Conservation (phyloP, 805 yeast species). For the Scheffersomyces lignosus region DNA sequence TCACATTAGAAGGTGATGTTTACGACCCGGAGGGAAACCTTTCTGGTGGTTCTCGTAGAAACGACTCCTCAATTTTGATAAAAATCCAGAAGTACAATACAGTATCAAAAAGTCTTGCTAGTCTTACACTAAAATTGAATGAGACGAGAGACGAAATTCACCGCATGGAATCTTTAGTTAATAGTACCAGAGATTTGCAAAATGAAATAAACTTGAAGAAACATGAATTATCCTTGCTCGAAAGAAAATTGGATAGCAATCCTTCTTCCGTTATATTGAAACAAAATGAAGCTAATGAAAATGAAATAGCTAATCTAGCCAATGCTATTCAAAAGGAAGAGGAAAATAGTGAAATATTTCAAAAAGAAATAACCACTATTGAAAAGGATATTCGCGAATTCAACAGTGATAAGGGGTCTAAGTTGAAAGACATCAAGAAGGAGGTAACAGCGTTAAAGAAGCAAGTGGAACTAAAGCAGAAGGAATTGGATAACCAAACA, state of each 20-base stretch:
- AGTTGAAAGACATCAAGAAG: slow-evolving; percentile 60
- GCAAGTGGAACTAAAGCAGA: slow-evolving; percentile 40
- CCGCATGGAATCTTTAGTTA: slow-evolving; percentile 43
- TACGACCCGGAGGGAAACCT: slow-evolving; percentile 96
- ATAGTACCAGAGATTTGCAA: slow-evolving; percentile 55
- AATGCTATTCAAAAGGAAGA: slow-evolving; percentile 37
- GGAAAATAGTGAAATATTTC: slow-evolving; percentile 26
- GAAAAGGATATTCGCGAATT: slow-evolving; percentile 84
- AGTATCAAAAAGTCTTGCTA: slow-evolving; percentile 37
- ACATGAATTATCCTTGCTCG: slow-evolving; percentile 59
- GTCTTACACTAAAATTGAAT: slow-evolving; percentile 44
- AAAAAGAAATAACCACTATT: slow-evolving; percentile 49
- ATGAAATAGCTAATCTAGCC: slow-evolving; percentile 47
- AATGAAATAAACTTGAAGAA: slow-evolving; percentile 55
- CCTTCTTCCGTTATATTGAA: slow-evolving; percentile 56
- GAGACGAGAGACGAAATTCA: slow-evolving; percentile 40
- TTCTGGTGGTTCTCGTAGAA: slow-evolving; percentile 88
- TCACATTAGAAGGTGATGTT: slow-evolving; percentile 89
- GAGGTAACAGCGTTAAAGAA: slow-evolving; percentile 45
- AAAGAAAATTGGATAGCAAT: slow-evolving; percentile 55
- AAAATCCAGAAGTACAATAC: slow-evolving; percentile 66
- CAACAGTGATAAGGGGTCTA: slow-evolving; percentile 73
- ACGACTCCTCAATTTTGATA: slow-evolving; percentile 55
- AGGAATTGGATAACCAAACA: slow-evolving; percentile 44
- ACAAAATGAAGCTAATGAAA: slow-evolving; percentile 45